A percentile compares a stretch with the other conserved stretches of the same genome.
phyloP scores from a whole-genome alignment of 2,329 filamentous ascomycete genomes.

The Aspergillus floridensis region DNA sequence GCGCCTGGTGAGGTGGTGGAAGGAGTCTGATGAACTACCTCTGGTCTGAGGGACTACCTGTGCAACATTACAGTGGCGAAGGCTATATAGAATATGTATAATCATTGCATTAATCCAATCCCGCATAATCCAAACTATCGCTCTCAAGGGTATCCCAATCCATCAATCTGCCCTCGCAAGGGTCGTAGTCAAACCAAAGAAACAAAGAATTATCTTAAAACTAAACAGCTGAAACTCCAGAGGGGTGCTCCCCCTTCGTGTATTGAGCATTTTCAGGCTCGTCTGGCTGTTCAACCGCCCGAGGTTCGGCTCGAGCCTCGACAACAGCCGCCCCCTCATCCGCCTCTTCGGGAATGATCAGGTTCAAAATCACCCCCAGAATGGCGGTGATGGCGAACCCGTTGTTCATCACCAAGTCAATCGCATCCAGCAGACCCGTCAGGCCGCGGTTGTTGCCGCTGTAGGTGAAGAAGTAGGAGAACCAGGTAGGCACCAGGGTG shows the following conservation, averaged over 20 bases:
- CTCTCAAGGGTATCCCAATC: background rate
- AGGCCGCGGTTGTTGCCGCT: constrained; percentile 63
- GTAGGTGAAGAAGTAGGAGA: constrained; percentile 48
- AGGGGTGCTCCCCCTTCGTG: background rate
- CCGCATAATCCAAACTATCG: background rate
- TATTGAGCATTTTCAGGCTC: background rate
- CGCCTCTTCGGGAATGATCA: constrained; percentile 70
- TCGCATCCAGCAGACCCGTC: constrained; percentile 52
- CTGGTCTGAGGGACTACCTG: background rate
- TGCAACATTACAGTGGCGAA: background rate
- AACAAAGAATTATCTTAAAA: background rate
- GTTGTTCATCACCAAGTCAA: constrained; percentile 68
- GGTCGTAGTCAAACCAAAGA: background rate
- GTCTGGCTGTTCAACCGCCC: constrained; percentile 7
- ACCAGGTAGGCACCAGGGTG: constrained; percentile 50
- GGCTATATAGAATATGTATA: background rate
- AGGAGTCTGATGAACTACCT: constrained; percentile 20
- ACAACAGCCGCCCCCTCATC: constrained; percentile 56
- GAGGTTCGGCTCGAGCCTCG: constrained; percentile 24
- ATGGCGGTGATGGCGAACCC: constrained; percentile 65
- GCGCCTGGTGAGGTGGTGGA: constrained; percentile 33
- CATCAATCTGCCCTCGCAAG: background rate
- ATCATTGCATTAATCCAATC: background rate
- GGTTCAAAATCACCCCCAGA: constrained; percentile 69
- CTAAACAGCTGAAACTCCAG: background rate